phyloP scores from a whole-genome alignment of 495 filamentous ascomycete genomes.

The Sphaerosporella brunnea region DNA sequence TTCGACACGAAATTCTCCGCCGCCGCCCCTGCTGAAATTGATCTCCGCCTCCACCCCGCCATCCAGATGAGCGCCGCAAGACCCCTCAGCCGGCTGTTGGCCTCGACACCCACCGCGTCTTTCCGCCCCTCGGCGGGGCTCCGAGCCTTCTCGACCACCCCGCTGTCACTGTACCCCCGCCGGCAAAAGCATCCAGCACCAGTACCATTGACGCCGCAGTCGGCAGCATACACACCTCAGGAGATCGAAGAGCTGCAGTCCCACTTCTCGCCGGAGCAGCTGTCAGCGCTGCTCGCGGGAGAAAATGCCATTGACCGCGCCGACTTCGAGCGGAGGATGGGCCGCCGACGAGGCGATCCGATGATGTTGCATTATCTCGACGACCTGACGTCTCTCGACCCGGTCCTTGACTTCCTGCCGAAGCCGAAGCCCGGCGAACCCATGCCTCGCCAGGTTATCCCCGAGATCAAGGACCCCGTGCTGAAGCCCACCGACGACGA shows the following conservation, averaged over 20 bases:
- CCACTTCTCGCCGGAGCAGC: conserved; percentile 61
- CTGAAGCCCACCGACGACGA: conserved; percentile 21
- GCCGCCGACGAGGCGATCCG: conserved; percentile 48
- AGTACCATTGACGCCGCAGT: conserved; percentile 1
- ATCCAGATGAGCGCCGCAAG: conserved; percentile 40
- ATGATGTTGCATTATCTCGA: conserved; percentile 62
- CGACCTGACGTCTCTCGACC: conserved; percentile 62
- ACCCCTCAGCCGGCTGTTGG: conserved; percentile 40
- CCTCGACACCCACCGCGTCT: conserved; percentile 24
- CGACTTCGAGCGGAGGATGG: conserved; percentile 53
- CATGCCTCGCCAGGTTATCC: conserved; percentile 26
- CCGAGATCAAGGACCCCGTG: conserved; percentile 25
- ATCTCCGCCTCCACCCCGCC: not conserved
- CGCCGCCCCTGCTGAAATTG: not conserved
- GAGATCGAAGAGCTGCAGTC: conserved; percentile 45
- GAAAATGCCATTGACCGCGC: conserved; percentile 62
- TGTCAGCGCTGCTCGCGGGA: conserved; percentile 69
- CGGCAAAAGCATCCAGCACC: conserved; percentile 11
- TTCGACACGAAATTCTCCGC: not conserved
- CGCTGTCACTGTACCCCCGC: conserved; percentile 11
- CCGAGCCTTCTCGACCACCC: conserved; percentile 20
- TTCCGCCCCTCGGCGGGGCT: conserved; percentile 26
- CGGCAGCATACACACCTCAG: conserved; percentile 42
- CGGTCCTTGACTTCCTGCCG: conserved; percentile 47
- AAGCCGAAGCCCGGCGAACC: conserved; percentile 15